Conservation (phyloP, 78 protist species). For the Reticulomyxa filosa region DNA sequence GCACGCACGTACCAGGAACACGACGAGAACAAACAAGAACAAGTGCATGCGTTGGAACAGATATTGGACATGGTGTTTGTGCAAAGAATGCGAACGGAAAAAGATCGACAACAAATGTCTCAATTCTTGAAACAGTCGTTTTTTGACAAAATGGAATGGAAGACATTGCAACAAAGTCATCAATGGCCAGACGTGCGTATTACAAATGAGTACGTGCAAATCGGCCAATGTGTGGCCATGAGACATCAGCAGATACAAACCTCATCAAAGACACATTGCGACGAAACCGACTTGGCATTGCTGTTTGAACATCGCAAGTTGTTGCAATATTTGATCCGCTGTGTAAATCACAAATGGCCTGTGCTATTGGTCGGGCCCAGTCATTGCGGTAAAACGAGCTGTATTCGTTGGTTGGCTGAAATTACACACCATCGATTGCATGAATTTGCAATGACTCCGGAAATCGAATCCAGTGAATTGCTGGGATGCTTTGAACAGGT, state of each 20-base stretch:
- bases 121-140: conserved; percentile 9
- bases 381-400: conserved; percentile 60
- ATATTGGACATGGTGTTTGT: conserved; percentile 49
- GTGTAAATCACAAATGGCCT: not conserved
- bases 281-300: not conserved
- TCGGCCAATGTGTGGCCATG: no score
- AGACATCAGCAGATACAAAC: not conserved
- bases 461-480: conserved; percentile 48
- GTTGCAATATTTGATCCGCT: not conserved
- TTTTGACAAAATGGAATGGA: no score
- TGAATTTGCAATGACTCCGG: conserved; percentile 15
- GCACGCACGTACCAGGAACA: not conserved
- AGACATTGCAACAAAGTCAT: no score
- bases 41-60: not conserved
- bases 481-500: no score
- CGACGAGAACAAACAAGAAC: not conserved
- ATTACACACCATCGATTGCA: conserved; percentile 3
- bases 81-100: conserved; percentile 58
- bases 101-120: conserved; percentile 33
- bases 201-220: no score
- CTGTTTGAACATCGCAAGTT: not conserved
- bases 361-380: conserved; percentile 51
- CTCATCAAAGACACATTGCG: not conserved
- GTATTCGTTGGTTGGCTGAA: conserved; percentile 48
- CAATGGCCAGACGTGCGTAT: no score